phyloP scores from a whole-genome alignment of 768 basidiomycete species.

The Favolaschia claudopus region DNA sequence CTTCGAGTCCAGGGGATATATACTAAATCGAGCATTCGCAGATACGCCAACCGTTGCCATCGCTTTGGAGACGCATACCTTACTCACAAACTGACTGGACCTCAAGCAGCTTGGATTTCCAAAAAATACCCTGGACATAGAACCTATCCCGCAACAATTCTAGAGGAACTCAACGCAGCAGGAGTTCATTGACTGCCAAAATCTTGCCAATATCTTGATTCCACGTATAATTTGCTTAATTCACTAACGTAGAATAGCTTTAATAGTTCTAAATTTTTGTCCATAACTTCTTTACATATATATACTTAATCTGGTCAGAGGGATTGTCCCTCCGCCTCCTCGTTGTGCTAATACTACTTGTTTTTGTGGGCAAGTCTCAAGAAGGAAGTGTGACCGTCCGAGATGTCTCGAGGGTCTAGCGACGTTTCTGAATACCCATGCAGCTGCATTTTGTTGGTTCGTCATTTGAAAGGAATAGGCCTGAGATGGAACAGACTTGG shows the following conservation, averaged over 20 bases:
- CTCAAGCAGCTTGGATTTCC: slow-evolving; percentile 31
- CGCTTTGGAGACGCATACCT: too few species aligned
- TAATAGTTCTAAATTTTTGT: not conserved
- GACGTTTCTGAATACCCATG: too few species aligned
- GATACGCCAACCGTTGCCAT: slow-evolving; percentile 31
- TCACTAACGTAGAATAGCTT: not conserved
- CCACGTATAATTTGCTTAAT: not conserved
- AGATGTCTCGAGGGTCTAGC: too few species aligned
- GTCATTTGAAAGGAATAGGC: too few species aligned
- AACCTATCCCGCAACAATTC: slow-evolving; percentile 9
- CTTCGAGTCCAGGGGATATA: too few species aligned
- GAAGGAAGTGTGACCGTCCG: not conserved
- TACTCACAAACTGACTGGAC: too few species aligned
- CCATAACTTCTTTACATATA: not conserved
- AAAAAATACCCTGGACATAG: slow-evolving; percentile 34
- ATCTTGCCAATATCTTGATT: too few species aligned
- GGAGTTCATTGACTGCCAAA: too few species aligned
- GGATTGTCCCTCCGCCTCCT: not conserved
- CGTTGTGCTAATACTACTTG: not conserved
- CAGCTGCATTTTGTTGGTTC: too few species aligned
- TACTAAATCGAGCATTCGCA: not conserved
- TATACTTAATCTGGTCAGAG: not conserved
- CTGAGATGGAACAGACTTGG: too few species aligned
- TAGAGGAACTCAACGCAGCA: slow-evolving; percentile 1
- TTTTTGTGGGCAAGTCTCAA: not conserved